Conservation (phyloP, 768 basidiomycete genomes). For the Mrakia hoshinonis region DNA sequence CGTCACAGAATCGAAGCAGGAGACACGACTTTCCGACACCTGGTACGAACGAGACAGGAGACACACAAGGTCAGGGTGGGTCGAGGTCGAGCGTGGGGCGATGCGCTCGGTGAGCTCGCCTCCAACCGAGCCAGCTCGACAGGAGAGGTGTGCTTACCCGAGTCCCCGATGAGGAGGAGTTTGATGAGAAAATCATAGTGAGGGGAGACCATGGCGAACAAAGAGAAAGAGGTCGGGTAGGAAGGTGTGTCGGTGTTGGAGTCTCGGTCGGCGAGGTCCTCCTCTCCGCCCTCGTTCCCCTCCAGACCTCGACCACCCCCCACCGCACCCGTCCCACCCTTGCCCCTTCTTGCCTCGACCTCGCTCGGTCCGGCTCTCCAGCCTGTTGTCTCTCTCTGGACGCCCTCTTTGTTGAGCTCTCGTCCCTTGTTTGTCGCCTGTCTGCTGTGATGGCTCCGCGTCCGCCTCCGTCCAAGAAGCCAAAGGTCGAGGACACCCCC, state of each 20-base stretch:
- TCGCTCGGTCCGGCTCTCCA: not conserved
- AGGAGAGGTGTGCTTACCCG: slow-evolving; percentile 50
- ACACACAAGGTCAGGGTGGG: not conserved
- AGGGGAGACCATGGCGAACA: slow-evolving; percentile 44
- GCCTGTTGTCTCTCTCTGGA: not conserved
- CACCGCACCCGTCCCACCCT: not conserved
- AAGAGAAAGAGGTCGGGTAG: not conserved
- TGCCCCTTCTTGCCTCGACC: not conserved
- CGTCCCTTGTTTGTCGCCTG: no score
- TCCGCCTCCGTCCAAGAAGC: slow-evolving; percentile 6
- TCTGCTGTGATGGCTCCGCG: not conserved
- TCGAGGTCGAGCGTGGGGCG: not conserved
- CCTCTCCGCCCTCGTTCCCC: no score
- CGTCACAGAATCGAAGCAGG: slow-evolving; percentile 95
- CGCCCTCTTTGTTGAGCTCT: slow-evolving; percentile 3
- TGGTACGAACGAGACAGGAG: slow-evolving; percentile 38
- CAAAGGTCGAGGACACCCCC: not conserved
- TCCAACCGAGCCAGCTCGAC: not conserved
- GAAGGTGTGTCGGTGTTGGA: not conserved
- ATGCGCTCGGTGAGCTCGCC: not conserved
- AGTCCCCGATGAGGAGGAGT: slow-evolving; percentile 93
- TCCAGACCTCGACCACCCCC: not conserved
- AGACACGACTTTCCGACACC: slow-evolving; percentile 91
- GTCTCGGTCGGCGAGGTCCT: not conserved
- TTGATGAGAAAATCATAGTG: slow-evolving; percentile 89